phyloP scores from a whole-genome alignment of 768 basidiomycete species.

The Tulasnella sp. region DNA sequence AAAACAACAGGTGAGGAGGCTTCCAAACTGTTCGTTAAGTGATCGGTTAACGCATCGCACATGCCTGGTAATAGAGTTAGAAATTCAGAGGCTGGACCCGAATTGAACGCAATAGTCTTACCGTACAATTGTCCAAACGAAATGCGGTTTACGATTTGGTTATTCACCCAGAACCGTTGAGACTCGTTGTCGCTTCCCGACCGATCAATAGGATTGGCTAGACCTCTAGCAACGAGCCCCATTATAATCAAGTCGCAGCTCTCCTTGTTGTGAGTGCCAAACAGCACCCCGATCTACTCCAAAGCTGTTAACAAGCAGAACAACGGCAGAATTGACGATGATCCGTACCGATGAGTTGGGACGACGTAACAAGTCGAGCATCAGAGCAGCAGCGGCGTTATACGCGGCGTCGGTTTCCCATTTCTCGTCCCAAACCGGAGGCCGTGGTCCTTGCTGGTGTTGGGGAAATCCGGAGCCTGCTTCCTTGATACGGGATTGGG shows the following conservation, averaged over 20 bases:
- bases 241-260: constrained; percentile 51
- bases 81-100: background rate
- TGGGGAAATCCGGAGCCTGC: background rate
- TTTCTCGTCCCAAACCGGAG: constrained; percentile 62
- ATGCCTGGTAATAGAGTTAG: constrained; percentile 45
- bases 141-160: constrained; percentile 51
- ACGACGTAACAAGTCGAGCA: background rate
- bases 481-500: background rate
- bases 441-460: background rate
- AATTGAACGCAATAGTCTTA: constrained; percentile 26
- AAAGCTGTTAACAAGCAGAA: background rate
- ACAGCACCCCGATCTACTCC: constrained; percentile 52
- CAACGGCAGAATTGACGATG: constrained; percentile 46
- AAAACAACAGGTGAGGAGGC: constrained; percentile 54
- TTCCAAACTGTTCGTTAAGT: constrained; percentile 44
- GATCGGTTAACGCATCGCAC: constrained; percentile 68
- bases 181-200: constrained; percentile 21
- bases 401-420: constrained; percentile 63
- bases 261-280: constrained; percentile 77
- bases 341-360: constrained; percentile 9
- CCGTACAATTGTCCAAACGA: constrained; percentile 77
- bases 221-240: constrained; percentile 42
- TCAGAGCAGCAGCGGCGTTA: constrained; percentile 28
- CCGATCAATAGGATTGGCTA: constrained; percentile 37
- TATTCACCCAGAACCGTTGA: constrained; percentile 30